Evolutionary conservation across 1,284 basidiomycete species (phyloP).

Genomic region (Coniferiporia sulphurascens): DNA sequence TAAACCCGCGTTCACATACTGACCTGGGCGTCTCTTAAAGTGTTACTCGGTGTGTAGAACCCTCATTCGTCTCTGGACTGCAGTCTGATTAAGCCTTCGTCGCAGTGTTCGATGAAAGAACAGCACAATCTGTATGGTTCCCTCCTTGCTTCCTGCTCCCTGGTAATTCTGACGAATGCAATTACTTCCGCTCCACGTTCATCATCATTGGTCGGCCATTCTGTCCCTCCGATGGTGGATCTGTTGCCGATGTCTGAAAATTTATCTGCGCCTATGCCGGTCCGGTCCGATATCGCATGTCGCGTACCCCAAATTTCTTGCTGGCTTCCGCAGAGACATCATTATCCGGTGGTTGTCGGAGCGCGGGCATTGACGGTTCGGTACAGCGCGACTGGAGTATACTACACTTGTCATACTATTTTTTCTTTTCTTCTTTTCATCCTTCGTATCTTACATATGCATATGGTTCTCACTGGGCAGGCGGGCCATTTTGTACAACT

Average conservation of each 20-base stretch:
- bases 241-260: not conserved
- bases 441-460: not conserved
- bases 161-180: not conserved
- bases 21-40: constrained; percentile 34
- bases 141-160: not conserved
- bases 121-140: constrained; percentile 80
- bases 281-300: constrained; percentile 6
- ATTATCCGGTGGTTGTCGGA: constrained; percentile 18
- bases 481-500: not conserved
- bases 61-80: not conserved
- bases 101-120: constrained; percentile 87
- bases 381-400: not conserved
- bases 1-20: not conserved
- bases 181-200: not conserved
- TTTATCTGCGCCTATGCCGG: not conserved
- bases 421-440: not conserved
- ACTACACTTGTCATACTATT: not conserved
- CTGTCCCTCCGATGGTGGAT: not conserved
- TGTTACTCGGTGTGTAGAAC: constrained; percentile 66
- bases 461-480: not conserved
- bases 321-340: constrained; percentile 14
- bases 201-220: not conserved
- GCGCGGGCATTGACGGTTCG: constrained; percentile 13
- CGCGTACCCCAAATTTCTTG: not conserved
- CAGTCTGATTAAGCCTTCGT: not conserved